Evolutionary conservation across 768 basidiomycete species (phyloP).

Genomic region (Pleurotus ostreatus): DNA sequence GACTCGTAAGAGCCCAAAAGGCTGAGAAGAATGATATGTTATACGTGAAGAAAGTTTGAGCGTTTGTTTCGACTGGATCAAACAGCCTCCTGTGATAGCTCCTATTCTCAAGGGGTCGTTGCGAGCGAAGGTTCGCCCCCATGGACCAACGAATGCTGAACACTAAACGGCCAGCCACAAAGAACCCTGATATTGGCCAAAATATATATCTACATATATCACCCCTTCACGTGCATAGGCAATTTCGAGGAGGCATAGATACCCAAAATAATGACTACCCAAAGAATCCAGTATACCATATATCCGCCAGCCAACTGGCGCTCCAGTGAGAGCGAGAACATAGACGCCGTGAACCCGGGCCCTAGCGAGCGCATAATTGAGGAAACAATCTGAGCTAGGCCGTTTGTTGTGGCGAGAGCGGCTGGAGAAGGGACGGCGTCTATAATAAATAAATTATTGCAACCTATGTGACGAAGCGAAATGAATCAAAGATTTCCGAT

Average conservation of each 20-base stretch:
- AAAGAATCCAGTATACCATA: constrained; percentile 27
- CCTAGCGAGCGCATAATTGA: constrained; percentile 31
- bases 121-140: too few species aligned
- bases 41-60: too few species aligned
- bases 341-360: constrained; percentile 36
- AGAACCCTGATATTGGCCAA: too few species aligned
- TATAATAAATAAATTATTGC: neutral
- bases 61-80: too few species aligned
- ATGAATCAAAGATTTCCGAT: neutral
- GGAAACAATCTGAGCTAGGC: constrained; percentile 23
- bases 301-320: constrained; percentile 32
- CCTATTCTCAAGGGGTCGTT: too few species aligned
- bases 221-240: neutral
- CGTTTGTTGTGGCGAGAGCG: constrained; percentile 2
- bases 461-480: neutral
- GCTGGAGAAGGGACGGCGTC: neutral
- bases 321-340: constrained; percentile 36
- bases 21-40: too few species aligned
- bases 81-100: too few species aligned
- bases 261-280: constrained; percentile 6
- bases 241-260: constrained; percentile 5
- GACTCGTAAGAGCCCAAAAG: too few species aligned
- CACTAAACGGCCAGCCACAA: too few species aligned
- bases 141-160: too few species aligned
- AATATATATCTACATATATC: neutral